phyloP scores from a whole-genome alignment of 1,139 yeast species.

The Suhomyces ambrosiae region DNA sequence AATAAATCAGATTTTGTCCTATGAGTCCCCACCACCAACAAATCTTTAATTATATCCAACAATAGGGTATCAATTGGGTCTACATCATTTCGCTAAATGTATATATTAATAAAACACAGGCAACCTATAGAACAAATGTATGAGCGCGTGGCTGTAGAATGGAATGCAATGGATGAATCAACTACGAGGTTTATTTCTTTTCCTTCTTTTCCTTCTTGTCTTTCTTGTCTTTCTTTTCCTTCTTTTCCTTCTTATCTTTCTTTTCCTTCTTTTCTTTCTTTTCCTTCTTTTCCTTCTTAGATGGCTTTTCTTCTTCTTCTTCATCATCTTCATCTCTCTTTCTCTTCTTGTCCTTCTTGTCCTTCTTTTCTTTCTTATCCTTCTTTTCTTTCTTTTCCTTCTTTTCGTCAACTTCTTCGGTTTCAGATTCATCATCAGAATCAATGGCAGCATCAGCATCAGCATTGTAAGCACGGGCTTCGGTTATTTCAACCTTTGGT shows the following conservation, averaged over 20 bases:
- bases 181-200: slow-evolving; percentile 29
- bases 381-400: slow-evolving; percentile 37
- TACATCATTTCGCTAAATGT: slow-evolving; percentile 6
- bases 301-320: slow-evolving; percentile 39
- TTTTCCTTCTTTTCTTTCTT: slow-evolving; percentile 34
- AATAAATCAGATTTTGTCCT: not conserved
- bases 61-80: too few species aligned
- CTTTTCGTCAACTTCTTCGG: slow-evolving; percentile 48
- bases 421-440: slow-evolving; percentile 51
- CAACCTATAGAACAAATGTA: slow-evolving; percentile 15
- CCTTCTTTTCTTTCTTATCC: slow-evolving; percentile 26
- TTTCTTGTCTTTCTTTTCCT: slow-evolving; percentile 36
- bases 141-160: slow-evolving; percentile 9
- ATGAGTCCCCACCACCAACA: too few species aligned
- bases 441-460: slow-evolving; percentile 75
- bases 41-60: too few species aligned
- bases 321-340: slow-evolving; percentile 49
- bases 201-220: slow-evolving; percentile 45
- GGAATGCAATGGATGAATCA: slow-evolving; percentile 10
- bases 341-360: slow-evolving; percentile 33
- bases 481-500: slow-evolving; percentile 81
- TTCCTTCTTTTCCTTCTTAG: slow-evolving; percentile 33
- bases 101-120: slow-evolving; percentile 16
- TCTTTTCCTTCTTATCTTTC: slow-evolving; percentile 32
- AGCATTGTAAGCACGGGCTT: slow-evolving; percentile 86